phyloP scores from a whole-genome alignment of 2,329 filamentous ascomycete genomes.

The Xylaria polymorpha region DNA sequence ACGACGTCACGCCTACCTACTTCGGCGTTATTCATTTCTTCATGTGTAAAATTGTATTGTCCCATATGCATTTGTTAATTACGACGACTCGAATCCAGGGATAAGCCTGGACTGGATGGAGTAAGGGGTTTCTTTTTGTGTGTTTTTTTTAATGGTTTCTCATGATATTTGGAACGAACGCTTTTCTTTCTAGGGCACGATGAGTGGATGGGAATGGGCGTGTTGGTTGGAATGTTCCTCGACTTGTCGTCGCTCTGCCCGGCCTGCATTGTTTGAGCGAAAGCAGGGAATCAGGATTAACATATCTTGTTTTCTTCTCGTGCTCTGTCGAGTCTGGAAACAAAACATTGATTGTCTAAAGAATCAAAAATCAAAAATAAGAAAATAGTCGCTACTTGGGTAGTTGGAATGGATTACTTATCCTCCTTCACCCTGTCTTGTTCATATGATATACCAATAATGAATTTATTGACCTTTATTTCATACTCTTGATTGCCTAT shows the following conservation, averaged over 20 bases:
- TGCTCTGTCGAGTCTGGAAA: neutral
- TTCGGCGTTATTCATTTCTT: neutral
- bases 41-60: neutral
- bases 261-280: neutral
- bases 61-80: neutral
- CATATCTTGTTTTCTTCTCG: neutral
- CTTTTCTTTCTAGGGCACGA: neutral
- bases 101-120: neutral
- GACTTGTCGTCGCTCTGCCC: neutral
- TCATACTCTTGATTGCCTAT: neutral
- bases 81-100: neutral
- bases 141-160: too few relatives aligned
- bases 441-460: slow-evolving; percentile 33
- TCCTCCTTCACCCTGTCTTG: slow-evolving; percentile 12
- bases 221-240: neutral
- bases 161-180: neutral
- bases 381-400: slow-evolving; percentile 6
- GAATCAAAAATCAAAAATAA: neutral
- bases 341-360: neutral
- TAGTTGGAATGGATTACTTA: neutral
- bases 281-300: neutral
- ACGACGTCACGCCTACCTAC: neutral
- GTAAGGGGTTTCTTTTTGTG: slow-evolving; percentile 2
- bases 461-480: slow-evolving; percentile 28
- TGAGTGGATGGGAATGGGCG: neutral